Conservation (phyloP, 352 stramenopile genomes). For the Phytophthora sp. region DNA sequence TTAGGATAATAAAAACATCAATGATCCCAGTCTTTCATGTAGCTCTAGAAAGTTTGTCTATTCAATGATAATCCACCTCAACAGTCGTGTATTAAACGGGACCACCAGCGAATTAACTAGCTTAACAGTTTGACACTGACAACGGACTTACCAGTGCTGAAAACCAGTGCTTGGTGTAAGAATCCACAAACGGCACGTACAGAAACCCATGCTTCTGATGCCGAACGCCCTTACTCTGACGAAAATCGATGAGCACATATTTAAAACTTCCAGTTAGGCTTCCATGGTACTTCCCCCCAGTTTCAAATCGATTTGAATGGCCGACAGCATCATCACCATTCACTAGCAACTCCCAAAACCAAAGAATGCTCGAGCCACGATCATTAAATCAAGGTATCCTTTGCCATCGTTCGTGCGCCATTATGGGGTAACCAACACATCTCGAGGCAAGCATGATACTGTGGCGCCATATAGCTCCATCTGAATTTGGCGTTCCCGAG, state of each 20-base stretch:
- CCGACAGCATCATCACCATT: conserved; percentile 31
- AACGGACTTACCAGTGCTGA: neutral
- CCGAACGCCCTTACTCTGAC: conserved; percentile 32
- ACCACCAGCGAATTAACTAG: neutral
- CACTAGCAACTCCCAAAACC: conserved; percentile 39
- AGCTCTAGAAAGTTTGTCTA: too few relatives aligned
- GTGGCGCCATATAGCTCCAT: conserved; percentile 37
- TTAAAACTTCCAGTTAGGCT: conserved; percentile 27
- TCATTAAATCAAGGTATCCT: conserved; percentile 37
- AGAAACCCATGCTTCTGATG: conserved; percentile 31
- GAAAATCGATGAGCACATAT: conserved; percentile 43
- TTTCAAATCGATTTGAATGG: conserved; percentile 34
- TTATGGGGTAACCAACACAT: conserved; percentile 37
- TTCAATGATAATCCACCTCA: too few relatives aligned
- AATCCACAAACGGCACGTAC: conserved; percentile 41
- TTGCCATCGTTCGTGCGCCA: conserved; percentile 30
- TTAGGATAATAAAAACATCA: too few relatives aligned
- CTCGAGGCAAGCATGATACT: conserved; percentile 24
- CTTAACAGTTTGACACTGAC: conserved; percentile 12
- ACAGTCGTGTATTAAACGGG: neutral
- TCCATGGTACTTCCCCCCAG: conserved; percentile 25
- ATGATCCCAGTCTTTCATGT: too few relatives aligned
- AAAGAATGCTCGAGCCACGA: conserved; percentile 28
- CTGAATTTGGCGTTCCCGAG: conserved; percentile 39
- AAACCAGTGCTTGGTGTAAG: conserved; percentile 31